Base-by-base conservation (phyloP, 306 rosid species). In the Datisca glomerata region DNA sequence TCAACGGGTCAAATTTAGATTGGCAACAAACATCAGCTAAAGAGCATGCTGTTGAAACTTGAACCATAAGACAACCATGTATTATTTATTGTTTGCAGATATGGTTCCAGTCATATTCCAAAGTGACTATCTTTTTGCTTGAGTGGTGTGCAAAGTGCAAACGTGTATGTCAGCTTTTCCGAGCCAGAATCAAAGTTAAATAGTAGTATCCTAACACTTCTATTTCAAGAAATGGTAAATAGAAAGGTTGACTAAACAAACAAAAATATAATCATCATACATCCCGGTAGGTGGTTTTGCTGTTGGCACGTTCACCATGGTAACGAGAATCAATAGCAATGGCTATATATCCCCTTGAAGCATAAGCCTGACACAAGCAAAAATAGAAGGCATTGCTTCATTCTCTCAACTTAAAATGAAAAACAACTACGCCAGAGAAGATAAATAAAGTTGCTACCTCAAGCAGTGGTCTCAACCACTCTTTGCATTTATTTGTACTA, bases 241-340 rank as follows among this genome's bases (percentile, higher is more conserved):
- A 8, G n/a, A 31, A 31, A 31, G n/a, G n/a, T 31, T 2, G n/a
- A 31, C 9, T 31, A 8, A 49, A 18, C 3, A 46, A 56, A 55
- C 24, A 56, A 37, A 45, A 21, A 45, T 15, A 57, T 23, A 12
- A 47, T 34, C 8, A n/a, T 47, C 78, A 10, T 29, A 86, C 94
- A 47, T 80, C 91, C 7, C 14, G 59, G 51, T 89, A 80, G 23
- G 86, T 70, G 35, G 72, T 68, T 23, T 48, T 18, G 60, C 41
- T 54, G 38, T 34, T 75, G 59, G 98, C 95, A 56, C 95, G 93
- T 80, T 89, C 91, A 42, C 98, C 98, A 19, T 89, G 98, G 75
- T 80, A 84, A 27, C 95, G 91, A 44, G 98, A 80, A 75, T 89
- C 95, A 47, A 84, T 48, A 4, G 93, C 71, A 45, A 89, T 41